Conservation (phyloP, 257 asterid species). For the Nicotiana noctiflora region DNA sequence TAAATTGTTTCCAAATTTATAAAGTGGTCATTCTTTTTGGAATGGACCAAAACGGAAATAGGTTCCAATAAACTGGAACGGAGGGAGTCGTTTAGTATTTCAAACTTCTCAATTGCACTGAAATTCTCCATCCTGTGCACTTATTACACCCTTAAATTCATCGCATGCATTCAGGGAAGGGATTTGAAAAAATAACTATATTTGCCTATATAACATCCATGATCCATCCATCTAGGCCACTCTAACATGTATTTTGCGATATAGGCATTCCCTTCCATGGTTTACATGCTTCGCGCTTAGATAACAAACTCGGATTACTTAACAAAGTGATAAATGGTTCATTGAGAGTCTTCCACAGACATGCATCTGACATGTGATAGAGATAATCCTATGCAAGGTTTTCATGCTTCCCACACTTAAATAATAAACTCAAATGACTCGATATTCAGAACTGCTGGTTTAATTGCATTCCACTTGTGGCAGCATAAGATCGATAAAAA, state of each 20-base stretch:
- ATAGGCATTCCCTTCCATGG: background rate
- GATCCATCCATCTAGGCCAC: background rate
- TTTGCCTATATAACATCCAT: background rate
- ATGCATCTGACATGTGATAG: background rate
- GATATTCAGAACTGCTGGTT: background rate
- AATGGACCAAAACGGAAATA: too few species aligned
- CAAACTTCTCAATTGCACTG: background rate
- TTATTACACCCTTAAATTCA: background rate
- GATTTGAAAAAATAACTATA: background rate
- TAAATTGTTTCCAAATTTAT: too few species aligned
- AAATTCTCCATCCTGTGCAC: constrained; percentile 1
- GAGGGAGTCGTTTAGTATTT: too few species aligned
- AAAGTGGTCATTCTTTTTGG: too few species aligned
- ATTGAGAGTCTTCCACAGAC: background rate
- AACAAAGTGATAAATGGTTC: background rate
- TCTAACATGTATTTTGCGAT: background rate
- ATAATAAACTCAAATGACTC: background rate
- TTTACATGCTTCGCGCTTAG: background rate
- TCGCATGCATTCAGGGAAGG: background rate
- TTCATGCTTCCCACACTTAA: background rate
- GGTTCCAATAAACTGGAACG: too few species aligned
- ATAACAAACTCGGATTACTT: background rate
- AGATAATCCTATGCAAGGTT: background rate
- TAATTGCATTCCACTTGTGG: background rate
- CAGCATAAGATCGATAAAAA: background rate